A percentile compares a stretch with the other conserved stretches of the same genome.
Conservation (phyloP, 495 filamentous ascomycete species). For the Penicillium daleae region DNA sequence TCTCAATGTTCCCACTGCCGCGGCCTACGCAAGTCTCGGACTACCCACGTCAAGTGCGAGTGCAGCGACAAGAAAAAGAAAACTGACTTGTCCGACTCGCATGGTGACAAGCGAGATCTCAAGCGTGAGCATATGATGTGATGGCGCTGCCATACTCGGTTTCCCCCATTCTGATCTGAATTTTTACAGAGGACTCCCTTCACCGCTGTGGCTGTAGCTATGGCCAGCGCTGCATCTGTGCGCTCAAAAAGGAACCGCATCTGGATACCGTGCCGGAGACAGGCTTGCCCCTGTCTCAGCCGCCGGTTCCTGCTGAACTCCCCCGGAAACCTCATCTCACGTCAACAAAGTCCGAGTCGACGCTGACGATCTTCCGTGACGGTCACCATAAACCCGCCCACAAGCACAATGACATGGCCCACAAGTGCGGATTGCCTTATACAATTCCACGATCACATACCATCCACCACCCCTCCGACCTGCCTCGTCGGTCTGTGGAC, state of each 20-base stretch:
- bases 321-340: conserved; percentile 71
- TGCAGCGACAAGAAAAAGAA: conserved; percentile 85
- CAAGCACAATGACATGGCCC: conserved; percentile 83
- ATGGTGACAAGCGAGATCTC: conserved; percentile 58
- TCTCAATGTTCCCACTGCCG: conserved; percentile 99
- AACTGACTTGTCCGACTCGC: conserved; percentile 67
- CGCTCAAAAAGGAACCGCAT: conserved; percentile 83
- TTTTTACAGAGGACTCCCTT: conserved; percentile 61
- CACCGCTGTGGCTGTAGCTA: conserved; percentile 83
- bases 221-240: conserved; percentile 89
- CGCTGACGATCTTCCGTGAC: conserved; percentile 84
- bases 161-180: conserved; percentile 44
- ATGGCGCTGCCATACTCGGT: conserved; percentile 35
- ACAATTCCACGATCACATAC: conserved; percentile 74
- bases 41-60: conserved; percentile 95
- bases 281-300: conserved; percentile 29
- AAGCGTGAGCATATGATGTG: conserved; percentile 58
- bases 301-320: conserved; percentile 51
- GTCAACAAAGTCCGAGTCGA: conserved; percentile 81
- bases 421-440: conserved; percentile 82
- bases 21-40: conserved; percentile 93
- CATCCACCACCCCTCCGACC: conserved; percentile 60
- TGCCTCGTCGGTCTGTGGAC: conserved; percentile 71
- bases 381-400: conserved; percentile 93
- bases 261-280: conserved; percentile 57